Conservation (phyloP, 148 eudicot genomes). For the Agrostemma githago region DNA sequence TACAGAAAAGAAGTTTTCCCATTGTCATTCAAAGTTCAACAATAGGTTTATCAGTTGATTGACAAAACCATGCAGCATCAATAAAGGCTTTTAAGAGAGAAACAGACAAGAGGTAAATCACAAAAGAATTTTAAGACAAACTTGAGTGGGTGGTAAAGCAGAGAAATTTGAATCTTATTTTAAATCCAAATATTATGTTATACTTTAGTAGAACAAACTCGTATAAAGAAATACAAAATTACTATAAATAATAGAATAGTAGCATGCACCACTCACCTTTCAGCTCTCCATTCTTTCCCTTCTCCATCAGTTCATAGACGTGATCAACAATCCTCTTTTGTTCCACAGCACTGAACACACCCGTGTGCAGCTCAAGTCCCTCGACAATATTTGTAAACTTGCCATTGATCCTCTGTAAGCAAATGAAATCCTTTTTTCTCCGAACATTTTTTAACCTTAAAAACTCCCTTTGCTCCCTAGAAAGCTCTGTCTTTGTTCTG, state of each 20-base stretch:
- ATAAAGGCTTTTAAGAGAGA: background rate
- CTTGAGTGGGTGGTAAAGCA: background rate
- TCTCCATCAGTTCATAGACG: slow-evolving; percentile 55
- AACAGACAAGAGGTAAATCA: background rate
- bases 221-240: background rate
- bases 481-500: slow-evolving; percentile 42
- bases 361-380: slow-evolving; percentile 85
- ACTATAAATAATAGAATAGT: background rate
- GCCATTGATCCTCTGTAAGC: slow-evolving; percentile 67
- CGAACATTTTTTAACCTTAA: slow-evolving; percentile 53
- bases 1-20: background rate
- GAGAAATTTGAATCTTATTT: background rate
- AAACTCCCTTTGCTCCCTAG: slow-evolving; percentile 78
- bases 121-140: background rate
- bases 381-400: slow-evolving; percentile 66
- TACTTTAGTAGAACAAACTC: background rate
- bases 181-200: background rate
- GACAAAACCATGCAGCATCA: background rate
- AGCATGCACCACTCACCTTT: slow-evolving; percentile 53
- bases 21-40: background rate
- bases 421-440: slow-evolving; percentile 75
- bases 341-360: slow-evolving; percentile 83
- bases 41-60: background rate
- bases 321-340: slow-evolving; percentile 75
- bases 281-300: slow-evolving; percentile 62